These are phyloP conservation scores for Ceratocystis cubensis DNA, from an alignment of 2,329 filamentous ascomycete genomes.

Conservation along the genomic window DNA sequence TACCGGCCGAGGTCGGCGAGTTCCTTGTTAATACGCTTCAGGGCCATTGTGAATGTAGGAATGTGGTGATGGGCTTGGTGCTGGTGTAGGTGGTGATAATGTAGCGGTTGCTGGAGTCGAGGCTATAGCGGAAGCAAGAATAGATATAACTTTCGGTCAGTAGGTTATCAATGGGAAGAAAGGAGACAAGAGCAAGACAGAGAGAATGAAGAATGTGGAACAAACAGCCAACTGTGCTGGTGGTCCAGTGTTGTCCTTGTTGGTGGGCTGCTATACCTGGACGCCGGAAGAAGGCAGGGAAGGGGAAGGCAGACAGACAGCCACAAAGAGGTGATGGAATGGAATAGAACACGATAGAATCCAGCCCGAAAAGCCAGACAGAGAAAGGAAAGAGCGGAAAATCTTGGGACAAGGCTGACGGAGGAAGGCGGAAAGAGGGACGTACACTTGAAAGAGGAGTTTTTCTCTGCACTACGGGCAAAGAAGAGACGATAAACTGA, in stretches of 20 bases:
- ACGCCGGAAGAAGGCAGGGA: neutral
- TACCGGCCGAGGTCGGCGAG: slow-evolving; percentile 83
- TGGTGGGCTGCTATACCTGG: neutral
- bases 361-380: neutral
- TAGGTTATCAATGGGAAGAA: neutral
- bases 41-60: slow-evolving; percentile 49
- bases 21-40: slow-evolving; percentile 93
- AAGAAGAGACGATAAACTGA: no score
- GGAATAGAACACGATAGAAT: slow-evolving; percentile 9
- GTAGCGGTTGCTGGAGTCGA: neutral
- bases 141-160: neutral
- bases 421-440: neutral
- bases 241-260: neutral
- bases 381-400: neutral
- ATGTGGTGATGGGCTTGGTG: neutral
- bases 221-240: neutral
- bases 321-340: neutral
- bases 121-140: neutral
- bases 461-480: no score
- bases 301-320: neutral
- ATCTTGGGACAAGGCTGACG: neutral
- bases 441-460: neutral
- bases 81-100: neutral
- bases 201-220: neutral
- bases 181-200: neutral